These are phyloP conservation scores for Onygenales sp. DNA, from an alignment of 2,329 filamentous ascomycete genomes.

Conservation along the genomic window DNA sequence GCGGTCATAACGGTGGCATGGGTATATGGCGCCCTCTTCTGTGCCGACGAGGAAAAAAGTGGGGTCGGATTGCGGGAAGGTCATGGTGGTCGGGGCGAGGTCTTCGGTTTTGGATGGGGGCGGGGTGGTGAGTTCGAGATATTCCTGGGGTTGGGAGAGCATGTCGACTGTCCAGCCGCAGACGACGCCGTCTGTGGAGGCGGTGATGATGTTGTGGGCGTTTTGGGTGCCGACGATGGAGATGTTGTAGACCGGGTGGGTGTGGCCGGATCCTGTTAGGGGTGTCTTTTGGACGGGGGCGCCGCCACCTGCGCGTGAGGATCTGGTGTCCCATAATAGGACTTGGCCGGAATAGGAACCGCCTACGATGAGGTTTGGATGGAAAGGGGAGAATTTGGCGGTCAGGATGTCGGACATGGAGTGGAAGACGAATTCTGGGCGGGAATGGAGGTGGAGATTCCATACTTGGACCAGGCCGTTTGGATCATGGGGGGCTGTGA, in stretches of 20 bases:
- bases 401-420: slow-evolving; percentile 91
- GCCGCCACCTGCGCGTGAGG: slow-evolving; percentile 58
- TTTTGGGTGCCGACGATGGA: slow-evolving; percentile 97
- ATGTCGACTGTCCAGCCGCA: slow-evolving; percentile 98
- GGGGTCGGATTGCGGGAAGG: slow-evolving; percentile 88
- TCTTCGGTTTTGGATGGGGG: slow-evolving; percentile 87
- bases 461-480: slow-evolving; percentile 92
- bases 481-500: slow-evolving; percentile 84
- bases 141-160: slow-evolving; percentile 91
- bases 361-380: slow-evolving; percentile 90
- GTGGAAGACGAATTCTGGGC: slow-evolving; percentile 93
- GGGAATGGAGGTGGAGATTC: slow-evolving; percentile 90
- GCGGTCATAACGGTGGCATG: slow-evolving; percentile 93
- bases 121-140: slow-evolving; percentile 77
- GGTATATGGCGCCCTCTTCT: slow-evolving; percentile 92
- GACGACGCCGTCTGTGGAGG: slow-evolving; percentile 90
- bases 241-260: slow-evolving; percentile 90
- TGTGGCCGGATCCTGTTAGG: slow-evolving; percentile 86
- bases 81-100: slow-evolving; percentile 85
- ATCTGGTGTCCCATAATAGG: slow-evolving; percentile 90
- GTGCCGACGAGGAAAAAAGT: slow-evolving; percentile 97
- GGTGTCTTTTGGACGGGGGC: slow-evolving; percentile 90
- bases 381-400: slow-evolving; percentile 96
- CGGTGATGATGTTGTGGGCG: slow-evolving; percentile 96
- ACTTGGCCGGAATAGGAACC: slow-evolving; percentile 96